Base-by-base conservation (phyloP, 176 grass and related monocot species). In the Musa schizocarpa region DNA sequence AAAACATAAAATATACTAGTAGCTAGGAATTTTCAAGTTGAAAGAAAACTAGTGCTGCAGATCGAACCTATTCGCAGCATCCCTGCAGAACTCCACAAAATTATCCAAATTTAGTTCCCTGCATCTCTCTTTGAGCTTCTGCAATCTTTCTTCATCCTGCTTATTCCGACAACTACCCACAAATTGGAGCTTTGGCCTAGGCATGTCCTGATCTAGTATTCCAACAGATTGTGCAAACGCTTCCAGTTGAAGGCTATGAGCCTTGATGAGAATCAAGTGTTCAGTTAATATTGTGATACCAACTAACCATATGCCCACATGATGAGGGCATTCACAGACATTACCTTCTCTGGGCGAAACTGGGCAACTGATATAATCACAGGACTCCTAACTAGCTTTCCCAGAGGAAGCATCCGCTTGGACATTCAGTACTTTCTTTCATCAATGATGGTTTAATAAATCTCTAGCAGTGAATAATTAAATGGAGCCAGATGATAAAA, bases 301-400 rank as follows among this genome's bases (percentile, higher is more conserved):
- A 78, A 12, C 24, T 66, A 71, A 21, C 1, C 22, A 48, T 65
- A 56, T 55, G 13, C 0, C 20, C 56, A 20, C 52, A 29, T 9
- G 8, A 14, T 1, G 26, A 26, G 9, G 10, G 17, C 29, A 70
- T 56, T 74, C 12, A 19, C 13, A 23, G 27, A 9, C 21, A 17
- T 6, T 64, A 94, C 95, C 95, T 98, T 98, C 81, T 98, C 95
- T 57, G 95, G 95, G 43, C 90, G 86, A 82, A 98, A 99, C 69
- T 99, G 90, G 74, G 88, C 86, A 82, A 99, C 81, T 52, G 90
- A 99, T 89, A 94, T 91, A 89, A 91, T 54, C 83, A 87, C 65
- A 86, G 88, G 90, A 71, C 64, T 77, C 20, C 86, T 51, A 2
- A 11, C 70, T 82, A 86, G 71, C 69, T 86, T 94, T 82, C 89